Base-by-base conservation (phyloP, 106 monocot species). In the Dioscorea zingiberensis region DNA sequence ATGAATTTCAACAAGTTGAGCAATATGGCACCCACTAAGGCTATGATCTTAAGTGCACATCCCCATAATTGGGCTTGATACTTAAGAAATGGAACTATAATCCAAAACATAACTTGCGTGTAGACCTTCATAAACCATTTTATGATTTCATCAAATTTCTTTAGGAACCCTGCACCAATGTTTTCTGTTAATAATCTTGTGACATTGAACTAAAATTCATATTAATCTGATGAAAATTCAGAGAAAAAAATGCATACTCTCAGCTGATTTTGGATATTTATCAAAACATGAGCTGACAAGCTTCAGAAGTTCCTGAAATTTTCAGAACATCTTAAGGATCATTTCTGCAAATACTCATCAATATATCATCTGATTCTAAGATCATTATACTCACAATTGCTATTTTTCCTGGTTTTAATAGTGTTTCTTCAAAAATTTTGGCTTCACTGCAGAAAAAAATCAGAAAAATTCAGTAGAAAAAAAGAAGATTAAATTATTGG, bases 281-380 rank as follows among this genome's bases (percentile, higher is more conserved):
- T 87, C 81, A 27, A 87, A 85, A 18, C 82, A 27, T 3, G 47
- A 66, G 44, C 70, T 73, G 6, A 75, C 48, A 10, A 75, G 58
- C 29, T 77, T 82, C 49, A 92, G 76, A 62, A 82, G 59, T 14
- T 82, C 67, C 92, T 92, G 87, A 71, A 79, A 68, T 56, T 48
- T 45, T 5, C 3, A 11, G 15, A 48, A 25, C 21, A 38, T 29
- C 2, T 47, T 68, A 18, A 13, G 18, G 47, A 16, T 59, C 29
- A 26, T 49, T 16, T 48, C 15, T 25, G 26, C 26, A 24, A 17
- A 53, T 53, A 19, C 2, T 53, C 16, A 5, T 68, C 24, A 30
- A 28, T 48, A 19, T 48, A 24, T 21, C 18, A 64, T 44, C 26
- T 28, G 18, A 7, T 21, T 55, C 12, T 25, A 62, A 22, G 16